Conservation (phyloP, 1,284 basidiomycete genomes). For the Takashimella tepidaria region DNA sequence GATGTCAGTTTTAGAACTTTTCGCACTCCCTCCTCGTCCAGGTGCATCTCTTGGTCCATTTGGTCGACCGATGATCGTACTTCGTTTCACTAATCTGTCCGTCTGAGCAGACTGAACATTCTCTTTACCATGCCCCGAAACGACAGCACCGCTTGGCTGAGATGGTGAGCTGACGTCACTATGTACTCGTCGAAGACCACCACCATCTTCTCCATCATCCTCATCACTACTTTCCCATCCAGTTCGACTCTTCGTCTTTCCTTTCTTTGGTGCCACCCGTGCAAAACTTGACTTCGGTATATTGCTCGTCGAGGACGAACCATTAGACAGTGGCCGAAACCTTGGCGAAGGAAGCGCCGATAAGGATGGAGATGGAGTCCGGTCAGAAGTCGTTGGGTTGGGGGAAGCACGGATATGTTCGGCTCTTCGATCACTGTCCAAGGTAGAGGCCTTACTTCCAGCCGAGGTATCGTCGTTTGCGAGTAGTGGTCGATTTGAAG, state of each 20-base stretch:
- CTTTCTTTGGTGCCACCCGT: slow-evolving; percentile 4
- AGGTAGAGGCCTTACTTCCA: no score
- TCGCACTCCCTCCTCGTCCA: no score
- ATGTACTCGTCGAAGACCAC: background rate
- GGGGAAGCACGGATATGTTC: background rate
- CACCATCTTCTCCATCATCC: slow-evolving; percentile 6
- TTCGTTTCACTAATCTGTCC: background rate
- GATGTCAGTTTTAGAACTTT: no score
- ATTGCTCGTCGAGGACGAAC: background rate
- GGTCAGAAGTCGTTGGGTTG: no score
- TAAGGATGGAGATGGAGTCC: background rate
- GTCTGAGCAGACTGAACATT: no score
- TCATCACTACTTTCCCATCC: slow-evolving; percentile 20
- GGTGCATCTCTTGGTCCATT: background rate
- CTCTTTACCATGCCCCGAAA: background rate
- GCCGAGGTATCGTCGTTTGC: background rate
- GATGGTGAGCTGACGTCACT: no score
- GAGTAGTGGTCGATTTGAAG: background rate
- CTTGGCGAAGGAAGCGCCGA: background rate
- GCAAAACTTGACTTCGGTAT: slow-evolving; percentile 19
- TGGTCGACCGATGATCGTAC: background rate
- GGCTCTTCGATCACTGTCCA: background rate
- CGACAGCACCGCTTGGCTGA: no score
- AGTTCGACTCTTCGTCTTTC: background rate
- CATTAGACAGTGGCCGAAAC: background rate